These are phyloP conservation scores for Kodamaea sp. DNA, from an alignment of 1,139 yeast genomes.

Conservation along the genomic window DNA sequence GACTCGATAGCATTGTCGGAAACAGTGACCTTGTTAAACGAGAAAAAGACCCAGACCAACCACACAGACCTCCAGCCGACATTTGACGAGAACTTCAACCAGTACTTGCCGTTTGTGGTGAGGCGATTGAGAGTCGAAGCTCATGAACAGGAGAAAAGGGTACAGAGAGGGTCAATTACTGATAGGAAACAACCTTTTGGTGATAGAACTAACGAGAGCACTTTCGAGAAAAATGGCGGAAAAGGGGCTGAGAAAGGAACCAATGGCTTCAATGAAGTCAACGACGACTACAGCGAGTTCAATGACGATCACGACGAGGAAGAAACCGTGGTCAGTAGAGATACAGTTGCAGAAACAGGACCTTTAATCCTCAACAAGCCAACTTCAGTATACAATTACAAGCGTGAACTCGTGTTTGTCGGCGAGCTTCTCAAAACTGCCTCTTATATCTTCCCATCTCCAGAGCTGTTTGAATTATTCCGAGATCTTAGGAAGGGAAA, in stretches of 20 bases:
- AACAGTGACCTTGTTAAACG: slow-evolving; percentile 22
- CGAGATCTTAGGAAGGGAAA: slow-evolving; percentile 28
- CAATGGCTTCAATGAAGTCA: not conserved
- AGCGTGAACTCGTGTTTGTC: slow-evolving; percentile 32
- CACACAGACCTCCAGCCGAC: slow-evolving; percentile 34
- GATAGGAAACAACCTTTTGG: not conserved
- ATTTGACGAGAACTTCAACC: slow-evolving; percentile 39
- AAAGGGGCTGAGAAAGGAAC: not conserved
- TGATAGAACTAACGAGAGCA: no score
- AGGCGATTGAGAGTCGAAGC: slow-evolving; percentile 26
- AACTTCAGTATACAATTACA: slow-evolving; percentile 22
- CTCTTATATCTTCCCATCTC: slow-evolving; percentile 32
- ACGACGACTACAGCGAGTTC: no score
- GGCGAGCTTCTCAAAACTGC: slow-evolving; percentile 36
- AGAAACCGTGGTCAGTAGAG: slow-evolving; percentile 25
- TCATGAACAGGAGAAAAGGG: slow-evolving; percentile 1
- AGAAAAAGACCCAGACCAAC: slow-evolving; percentile 5
- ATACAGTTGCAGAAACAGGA: slow-evolving; percentile 9
- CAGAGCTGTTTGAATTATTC: slow-evolving; percentile 33
- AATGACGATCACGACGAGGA: slow-evolving; percentile 18
- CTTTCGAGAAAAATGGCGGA: not conserved
- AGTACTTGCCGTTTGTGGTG: slow-evolving; percentile 39
- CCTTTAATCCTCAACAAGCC: slow-evolving; percentile 14
- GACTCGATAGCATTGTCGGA: slow-evolving; percentile 18
- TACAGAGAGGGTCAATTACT: not conserved